Conservation (phyloP, 805 yeast genomes). For the Metschnikowia kunwiensis region DNA sequence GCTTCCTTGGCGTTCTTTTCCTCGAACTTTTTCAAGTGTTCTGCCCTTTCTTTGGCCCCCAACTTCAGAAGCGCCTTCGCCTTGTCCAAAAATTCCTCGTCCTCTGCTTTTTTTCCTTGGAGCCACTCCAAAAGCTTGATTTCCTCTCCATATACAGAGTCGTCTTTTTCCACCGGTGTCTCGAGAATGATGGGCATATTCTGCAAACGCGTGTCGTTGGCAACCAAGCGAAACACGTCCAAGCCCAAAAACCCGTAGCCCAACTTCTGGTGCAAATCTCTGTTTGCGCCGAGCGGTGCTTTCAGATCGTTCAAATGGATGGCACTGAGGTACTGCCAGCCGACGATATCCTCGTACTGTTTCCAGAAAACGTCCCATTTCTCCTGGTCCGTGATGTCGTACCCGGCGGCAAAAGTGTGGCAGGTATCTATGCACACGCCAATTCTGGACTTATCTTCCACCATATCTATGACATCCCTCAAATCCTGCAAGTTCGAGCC, state of each 20-base stretch:
- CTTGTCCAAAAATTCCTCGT: constrained; percentile 52
- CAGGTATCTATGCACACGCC: constrained; percentile 97
- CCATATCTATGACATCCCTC: constrained; percentile 64
- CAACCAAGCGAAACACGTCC: constrained; percentile 75
- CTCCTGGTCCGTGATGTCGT: constrained; percentile 66
- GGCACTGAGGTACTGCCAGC: constrained; percentile 70
- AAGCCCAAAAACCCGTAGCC: constrained; percentile 90
- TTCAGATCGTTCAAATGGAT: constrained; percentile 93
- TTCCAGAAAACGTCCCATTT: constrained; percentile 67
- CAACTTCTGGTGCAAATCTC: constrained; percentile 86
- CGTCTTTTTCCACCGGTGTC: constrained; percentile 74
- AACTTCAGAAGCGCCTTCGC: constrained; percentile 45
- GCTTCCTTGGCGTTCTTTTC: constrained; percentile 43
- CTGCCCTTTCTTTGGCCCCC: constrained; percentile 71
- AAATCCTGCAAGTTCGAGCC: constrained; percentile 82
- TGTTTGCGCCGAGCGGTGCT: constrained; percentile 84
- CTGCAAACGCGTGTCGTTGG: constrained; percentile 61
- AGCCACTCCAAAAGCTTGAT: constrained; percentile 82
- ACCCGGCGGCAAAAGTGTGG: constrained; percentile 95
- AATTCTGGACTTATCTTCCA: constrained; percentile 80
- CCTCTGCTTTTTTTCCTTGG: constrained; percentile 52
- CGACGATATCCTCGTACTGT: constrained; percentile 70
- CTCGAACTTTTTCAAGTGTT: constrained; percentile 62
- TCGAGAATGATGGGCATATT: constrained; percentile 80
- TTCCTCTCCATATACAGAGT: constrained; percentile 71